Evolutionary conservation across 129 eudicot genomes (phyloP).

Genomic region (Lactuca saligna): DNA sequence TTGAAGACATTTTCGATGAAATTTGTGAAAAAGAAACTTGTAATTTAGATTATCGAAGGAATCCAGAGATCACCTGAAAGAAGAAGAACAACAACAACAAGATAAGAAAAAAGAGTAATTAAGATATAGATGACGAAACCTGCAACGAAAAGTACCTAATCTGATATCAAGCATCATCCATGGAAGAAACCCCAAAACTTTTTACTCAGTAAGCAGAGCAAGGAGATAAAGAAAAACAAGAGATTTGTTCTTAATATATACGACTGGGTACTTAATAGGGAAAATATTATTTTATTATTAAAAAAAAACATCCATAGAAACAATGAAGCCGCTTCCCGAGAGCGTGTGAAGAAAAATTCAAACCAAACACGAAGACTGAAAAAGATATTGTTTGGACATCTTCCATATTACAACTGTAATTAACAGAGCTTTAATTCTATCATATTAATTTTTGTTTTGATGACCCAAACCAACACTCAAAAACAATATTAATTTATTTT

Average conservation of each 20-base stretch:
- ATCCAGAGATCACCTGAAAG: conserved; percentile 28
- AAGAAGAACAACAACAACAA: neutral
- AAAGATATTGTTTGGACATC: conserved; percentile 10
- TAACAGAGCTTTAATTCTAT: neutral
- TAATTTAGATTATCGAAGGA: conserved; percentile 18
- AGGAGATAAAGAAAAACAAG: conserved; percentile 29
- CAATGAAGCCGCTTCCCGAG: conserved; percentile 32
- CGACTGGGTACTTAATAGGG: conserved; percentile 1
- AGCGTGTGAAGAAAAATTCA: conserved; percentile 45
- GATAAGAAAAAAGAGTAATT: neutral
- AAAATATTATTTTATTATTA: neutral
- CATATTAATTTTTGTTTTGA: neutral
- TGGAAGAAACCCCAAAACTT: conserved; percentile 10
- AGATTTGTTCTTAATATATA: conserved; percentile 31
- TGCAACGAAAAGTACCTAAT: conserved; percentile 19
- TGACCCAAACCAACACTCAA: conserved; percentile 16
- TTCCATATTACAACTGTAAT: conserved; percentile 40
- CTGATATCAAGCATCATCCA: conserved; percentile 34
- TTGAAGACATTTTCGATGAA: conserved; percentile 34
- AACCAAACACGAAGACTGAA: conserved; percentile 31
- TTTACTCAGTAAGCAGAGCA: conserved; percentile 23
- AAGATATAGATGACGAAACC: neutral
- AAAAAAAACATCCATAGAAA: conserved; percentile 1
- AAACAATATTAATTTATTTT: neutral
- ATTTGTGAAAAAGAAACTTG: neutral